These are phyloP conservation scores for Alternaria consortialis DNA, from an alignment of 2,329 filamentous ascomycete species.

Conservation along the genomic window DNA sequence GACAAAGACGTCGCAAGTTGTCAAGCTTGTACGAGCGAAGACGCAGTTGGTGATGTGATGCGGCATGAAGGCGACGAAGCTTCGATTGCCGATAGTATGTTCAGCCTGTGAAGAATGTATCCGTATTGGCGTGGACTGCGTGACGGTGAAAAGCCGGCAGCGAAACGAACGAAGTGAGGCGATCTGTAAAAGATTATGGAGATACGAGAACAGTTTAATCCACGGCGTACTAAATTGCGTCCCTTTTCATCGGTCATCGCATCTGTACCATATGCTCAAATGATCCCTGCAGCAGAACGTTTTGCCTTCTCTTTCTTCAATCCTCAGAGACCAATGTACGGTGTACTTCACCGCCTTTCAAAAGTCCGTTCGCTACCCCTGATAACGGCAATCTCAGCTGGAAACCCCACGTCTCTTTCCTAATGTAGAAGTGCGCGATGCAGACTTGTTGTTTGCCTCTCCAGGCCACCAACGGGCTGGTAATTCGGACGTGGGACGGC, in stretches of 20 bases:
- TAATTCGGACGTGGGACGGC: neutral
- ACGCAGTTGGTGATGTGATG: slow-evolving; percentile 38
- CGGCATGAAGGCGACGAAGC: slow-evolving; percentile 28
- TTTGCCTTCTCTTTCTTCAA: neutral
- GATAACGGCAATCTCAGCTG: slow-evolving; percentile 9
- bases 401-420: slow-evolving; percentile 2
- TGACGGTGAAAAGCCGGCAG: neutral
- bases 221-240: neutral
- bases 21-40: slow-evolving; percentile 45
- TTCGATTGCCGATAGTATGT: neutral
- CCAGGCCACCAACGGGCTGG: neutral
- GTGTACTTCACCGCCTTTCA: slow-evolving; percentile 29
- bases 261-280: neutral
- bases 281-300: neutral
- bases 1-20: slow-evolving; percentile 47
- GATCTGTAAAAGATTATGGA: neutral
- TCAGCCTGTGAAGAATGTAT: neutral
- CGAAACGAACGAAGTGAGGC: neutral
- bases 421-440: slow-evolving; percentile 14
- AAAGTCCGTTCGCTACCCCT: neutral
- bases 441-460: slow-evolving; percentile 7
- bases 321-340: slow-evolving; percentile 9
- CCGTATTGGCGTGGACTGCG: neutral
- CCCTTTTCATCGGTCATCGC: neutral
- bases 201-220: neutral